Percentiles rank a stretch among this genome's conserved stretches.
These are phyloP conservation scores for Fagopyrum tataricum DNA, from an alignment of 148 eudicot genomes.

Conservation along the genomic window DNA sequence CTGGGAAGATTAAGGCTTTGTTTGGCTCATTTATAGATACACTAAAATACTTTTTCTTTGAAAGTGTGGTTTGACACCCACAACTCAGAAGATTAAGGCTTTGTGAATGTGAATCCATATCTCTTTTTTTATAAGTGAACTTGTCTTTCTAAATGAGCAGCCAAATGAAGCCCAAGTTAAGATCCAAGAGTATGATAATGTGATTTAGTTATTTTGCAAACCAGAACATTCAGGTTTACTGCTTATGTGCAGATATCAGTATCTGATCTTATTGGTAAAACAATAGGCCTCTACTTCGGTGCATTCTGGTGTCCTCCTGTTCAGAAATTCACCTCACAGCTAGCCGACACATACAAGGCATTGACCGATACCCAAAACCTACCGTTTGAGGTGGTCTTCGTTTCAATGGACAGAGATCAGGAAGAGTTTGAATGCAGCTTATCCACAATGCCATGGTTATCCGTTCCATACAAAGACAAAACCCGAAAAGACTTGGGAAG, in stretches of 20 bases:
- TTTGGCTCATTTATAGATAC: no score
- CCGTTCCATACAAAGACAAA: conserved; percentile 41
- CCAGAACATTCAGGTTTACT: neutral
- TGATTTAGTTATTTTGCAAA: neutral
- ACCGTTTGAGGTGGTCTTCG: conserved; percentile 39
- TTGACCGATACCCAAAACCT: conserved; percentile 19
- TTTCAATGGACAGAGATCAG: conserved; percentile 41
- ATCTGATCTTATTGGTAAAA: conserved; percentile 40
- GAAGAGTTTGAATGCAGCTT: conserved; percentile 36
- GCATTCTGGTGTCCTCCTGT: conserved; percentile 65
- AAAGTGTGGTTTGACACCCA: no score
- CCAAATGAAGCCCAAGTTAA: neutral
- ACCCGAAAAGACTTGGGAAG: conserved; percentile 39
- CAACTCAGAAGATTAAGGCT: no score
- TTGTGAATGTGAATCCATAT: no score
- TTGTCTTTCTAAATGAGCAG: no score
- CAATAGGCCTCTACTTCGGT: conserved; percentile 51
- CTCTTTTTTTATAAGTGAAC: no score
- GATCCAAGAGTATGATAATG: neutral
- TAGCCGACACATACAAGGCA: conserved; percentile 33
- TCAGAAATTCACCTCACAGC: conserved; percentile 37
- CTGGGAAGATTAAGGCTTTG: no score
- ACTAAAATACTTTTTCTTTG: no score
- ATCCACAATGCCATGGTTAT: conserved; percentile 52
- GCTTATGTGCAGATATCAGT: conserved; percentile 25